A percentile compares a stretch with the other conserved stretches of the same genome.
These are phyloP conservation scores for Coniophora puteana DNA, from an alignment of 1,284 basidiomycete species.

Conservation along the genomic window DNA sequence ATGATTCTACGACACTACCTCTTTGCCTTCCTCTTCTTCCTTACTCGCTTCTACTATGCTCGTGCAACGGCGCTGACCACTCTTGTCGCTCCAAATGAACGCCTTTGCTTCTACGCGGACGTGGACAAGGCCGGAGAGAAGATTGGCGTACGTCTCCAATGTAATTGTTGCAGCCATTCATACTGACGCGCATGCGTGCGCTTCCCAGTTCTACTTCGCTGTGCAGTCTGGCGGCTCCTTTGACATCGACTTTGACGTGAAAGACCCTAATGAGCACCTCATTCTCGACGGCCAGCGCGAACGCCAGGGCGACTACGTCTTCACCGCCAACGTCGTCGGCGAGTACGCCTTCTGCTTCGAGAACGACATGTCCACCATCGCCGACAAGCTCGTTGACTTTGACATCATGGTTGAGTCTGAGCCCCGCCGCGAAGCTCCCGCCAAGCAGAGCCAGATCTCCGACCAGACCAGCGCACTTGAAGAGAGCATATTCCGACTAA, in stretches of 20 bases:
- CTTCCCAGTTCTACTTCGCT: slow-evolving; percentile 52
- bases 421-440: slow-evolving; percentile 78
- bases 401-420: slow-evolving; percentile 98
- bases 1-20: slow-evolving; percentile 23
- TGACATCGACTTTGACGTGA: slow-evolving; percentile 94
- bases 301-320: slow-evolving; percentile 94
- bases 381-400: slow-evolving; percentile 91
- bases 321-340: slow-evolving; percentile 91
- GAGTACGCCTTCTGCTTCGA: slow-evolving; percentile 99
- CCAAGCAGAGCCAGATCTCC: slow-evolving; percentile 78
- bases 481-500: slow-evolving; percentile 90
- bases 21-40: slow-evolving; percentile 15
- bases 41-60: slow-evolving; percentile 17
- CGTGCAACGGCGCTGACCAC: slow-evolving; percentile 83
- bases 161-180: too few species aligned
- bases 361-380: slow-evolving; percentile 91
- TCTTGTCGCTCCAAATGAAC: slow-evolving; percentile 80
- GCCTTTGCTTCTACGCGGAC: slow-evolving; percentile 93
- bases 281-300: slow-evolving; percentile 86
- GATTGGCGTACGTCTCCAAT: slow-evolving; percentile 64
- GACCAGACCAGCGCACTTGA: slow-evolving; percentile 91
- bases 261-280: slow-evolving; percentile 84
- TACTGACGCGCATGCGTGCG: slow-evolving; percentile 7
- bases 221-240: slow-evolving; percentile 95
- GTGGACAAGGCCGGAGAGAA: slow-evolving; percentile 95